Percentiles rank a stretch among this genome's conserved stretches.
These are phyloP conservation scores for Leucaena leucocephala DNA, from an alignment of 306 rosid genomes.

Conservation along the genomic window DNA sequence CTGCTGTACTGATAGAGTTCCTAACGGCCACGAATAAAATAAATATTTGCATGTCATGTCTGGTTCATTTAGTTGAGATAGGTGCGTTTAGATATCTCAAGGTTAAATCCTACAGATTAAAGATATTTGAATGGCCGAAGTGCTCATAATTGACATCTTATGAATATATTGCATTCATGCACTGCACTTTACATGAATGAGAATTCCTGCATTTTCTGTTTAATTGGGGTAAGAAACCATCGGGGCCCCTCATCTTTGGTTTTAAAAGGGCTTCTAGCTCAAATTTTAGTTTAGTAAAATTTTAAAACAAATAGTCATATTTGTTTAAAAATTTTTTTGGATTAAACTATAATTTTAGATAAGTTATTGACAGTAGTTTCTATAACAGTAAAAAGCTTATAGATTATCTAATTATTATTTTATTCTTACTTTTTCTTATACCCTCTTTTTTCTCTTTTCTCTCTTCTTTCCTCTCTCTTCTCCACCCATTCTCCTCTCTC, in stretches of 20 bases:
- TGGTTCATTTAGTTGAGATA: conserved; percentile 5
- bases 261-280: no score
- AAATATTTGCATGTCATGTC: conserved; percentile 16
- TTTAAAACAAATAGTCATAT: no score
- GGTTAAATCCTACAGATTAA: conserved; percentile 4
- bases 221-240: not conserved
- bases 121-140: not conserved
- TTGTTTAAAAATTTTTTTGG: no score
- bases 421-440: no score
- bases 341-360: no score
- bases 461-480: no score
- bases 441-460: no score
- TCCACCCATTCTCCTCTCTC: no score
- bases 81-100: conserved; percentile 1
- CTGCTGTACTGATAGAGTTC: not conserved
- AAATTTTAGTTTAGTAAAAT: no score
- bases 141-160: not conserved
- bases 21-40: not conserved
- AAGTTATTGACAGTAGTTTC: no score
- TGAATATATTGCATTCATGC: not conserved
- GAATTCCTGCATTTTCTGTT: not conserved
- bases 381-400: no score
- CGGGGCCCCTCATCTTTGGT: not conserved
- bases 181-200: not conserved
- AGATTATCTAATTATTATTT: no score